Evolutionary conservation across 208 protist species (phyloP).

Genomic region (Leishmania amazonensis): DNA sequence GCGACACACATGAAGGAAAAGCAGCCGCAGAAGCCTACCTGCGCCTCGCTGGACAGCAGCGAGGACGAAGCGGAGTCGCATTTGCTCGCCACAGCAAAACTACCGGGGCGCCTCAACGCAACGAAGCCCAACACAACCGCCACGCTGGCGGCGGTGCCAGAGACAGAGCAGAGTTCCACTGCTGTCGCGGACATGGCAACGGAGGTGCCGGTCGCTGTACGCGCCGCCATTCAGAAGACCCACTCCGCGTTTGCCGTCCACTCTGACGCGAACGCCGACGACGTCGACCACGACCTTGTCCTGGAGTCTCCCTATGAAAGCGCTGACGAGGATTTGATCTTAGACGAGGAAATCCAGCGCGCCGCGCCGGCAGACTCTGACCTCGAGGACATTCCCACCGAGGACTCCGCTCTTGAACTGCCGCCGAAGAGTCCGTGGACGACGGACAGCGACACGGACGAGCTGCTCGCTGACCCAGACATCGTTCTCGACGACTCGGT

Average conservation of each 20-base stretch:
- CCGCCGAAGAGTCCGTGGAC: slow-evolving; percentile 4
- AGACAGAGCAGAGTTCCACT: background rate
- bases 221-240: slow-evolving; percentile 12
- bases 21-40: slow-evolving; percentile 18
- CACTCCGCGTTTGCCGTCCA: slow-evolving; percentile 15
- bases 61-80: background rate
- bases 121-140: background rate
- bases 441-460: slow-evolving; percentile 14
- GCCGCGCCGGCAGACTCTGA: slow-evolving; percentile 29
- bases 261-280: slow-evolving; percentile 1
- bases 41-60: slow-evolving; percentile 5
- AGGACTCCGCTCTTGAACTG: slow-evolving; percentile 28
- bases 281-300: slow-evolving; percentile 14
- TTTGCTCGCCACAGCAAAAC: background rate
- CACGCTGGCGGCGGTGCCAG: background rate
- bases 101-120: background rate
- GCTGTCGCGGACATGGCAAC: too few species aligned
- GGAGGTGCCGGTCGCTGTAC: slow-evolving; percentile 9
- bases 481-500: slow-evolving; percentile 18
- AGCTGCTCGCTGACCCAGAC: slow-evolving; percentile 21
- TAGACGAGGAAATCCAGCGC: slow-evolving; percentile 26
- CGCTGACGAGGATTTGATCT: slow-evolving; percentile 21
- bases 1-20: slow-evolving; percentile 34
- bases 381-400: slow-evolving; percentile 29
- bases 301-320: slow-evolving; percentile 10